Percentiles rank a stretch among this genome's conserved stretches.
Conservation (phyloP, 2,329 filamentous ascomycete species). For the Penicillium sp. region DNA sequence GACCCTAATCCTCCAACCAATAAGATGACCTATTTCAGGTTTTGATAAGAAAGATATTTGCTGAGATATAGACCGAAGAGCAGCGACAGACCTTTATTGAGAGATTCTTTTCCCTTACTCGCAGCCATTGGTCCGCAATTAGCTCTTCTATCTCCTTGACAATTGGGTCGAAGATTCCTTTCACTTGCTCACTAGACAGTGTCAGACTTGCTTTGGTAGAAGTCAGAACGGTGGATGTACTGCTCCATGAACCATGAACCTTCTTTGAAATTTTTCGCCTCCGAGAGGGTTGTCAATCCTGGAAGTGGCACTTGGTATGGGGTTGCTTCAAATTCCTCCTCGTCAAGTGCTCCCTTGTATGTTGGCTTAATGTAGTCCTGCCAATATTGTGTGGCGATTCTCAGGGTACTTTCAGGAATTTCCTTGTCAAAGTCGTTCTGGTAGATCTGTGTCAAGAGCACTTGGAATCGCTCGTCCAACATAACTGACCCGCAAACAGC, state of each 20-base stretch:
- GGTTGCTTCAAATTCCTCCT: constrained; percentile 26
- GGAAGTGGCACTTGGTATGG: constrained; percentile 27
- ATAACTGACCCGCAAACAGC: constrained; percentile 35
- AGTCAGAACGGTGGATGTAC: constrained; percentile 5
- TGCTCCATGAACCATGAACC: constrained; percentile 19
- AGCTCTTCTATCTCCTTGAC: constrained; percentile 27
- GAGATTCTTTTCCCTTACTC: constrained; percentile 1
- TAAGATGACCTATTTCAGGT: constrained; percentile 29
- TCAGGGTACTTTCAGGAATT: constrained; percentile 24
- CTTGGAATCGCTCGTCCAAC: constrained; percentile 31
- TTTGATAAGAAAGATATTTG: background rate
- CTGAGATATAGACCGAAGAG: background rate
- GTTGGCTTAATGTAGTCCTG: constrained; percentile 31
- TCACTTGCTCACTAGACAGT: constrained; percentile 13
- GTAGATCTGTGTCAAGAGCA: constrained; percentile 26
- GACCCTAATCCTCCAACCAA: constrained; percentile 44
- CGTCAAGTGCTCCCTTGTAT: constrained; percentile 19
- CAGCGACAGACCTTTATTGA: constrained; percentile 8
- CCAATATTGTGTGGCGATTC: constrained; percentile 34
- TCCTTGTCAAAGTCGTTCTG: constrained; percentile 21
- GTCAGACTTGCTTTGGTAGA: background rate
- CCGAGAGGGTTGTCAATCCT: constrained; percentile 14
- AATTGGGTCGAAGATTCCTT: constrained; percentile 32
- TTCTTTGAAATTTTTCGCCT: constrained; percentile 23
- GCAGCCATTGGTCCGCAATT: constrained; percentile 22